Conservation (phyloP, 805 yeast genomes). For the Yamadazyma scolyti region DNA sequence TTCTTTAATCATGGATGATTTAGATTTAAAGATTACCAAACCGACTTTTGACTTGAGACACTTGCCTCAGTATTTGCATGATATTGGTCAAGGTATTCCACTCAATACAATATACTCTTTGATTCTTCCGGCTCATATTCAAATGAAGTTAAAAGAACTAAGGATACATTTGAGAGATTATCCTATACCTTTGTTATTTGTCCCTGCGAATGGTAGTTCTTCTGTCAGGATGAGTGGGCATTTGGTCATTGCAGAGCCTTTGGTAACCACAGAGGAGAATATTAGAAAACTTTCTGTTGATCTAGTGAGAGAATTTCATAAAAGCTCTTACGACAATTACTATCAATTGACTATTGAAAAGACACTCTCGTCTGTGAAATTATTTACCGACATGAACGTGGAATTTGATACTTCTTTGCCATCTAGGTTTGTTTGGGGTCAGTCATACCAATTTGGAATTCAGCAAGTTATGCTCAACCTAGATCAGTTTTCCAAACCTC, state of each 20-base stretch:
- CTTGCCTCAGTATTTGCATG: conserved; percentile 59
- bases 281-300: conserved; percentile 57
- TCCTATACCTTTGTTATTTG: conserved; percentile 76
- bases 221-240: conserved; percentile 50
- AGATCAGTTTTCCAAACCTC: conserved; percentile 86
- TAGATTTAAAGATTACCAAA: conserved; percentile 20
- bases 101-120: conserved; percentile 63
- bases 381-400: conserved; percentile 59
- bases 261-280: conserved; percentile 46
- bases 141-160: conserved; percentile 55
- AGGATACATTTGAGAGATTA: conserved; percentile 77
- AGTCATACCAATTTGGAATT: conserved; percentile 77
- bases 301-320: conserved; percentile 4
- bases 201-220: conserved; percentile 46
- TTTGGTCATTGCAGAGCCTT: conserved; percentile 64
- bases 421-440: conserved; percentile 78
- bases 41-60: conserved; percentile 29
- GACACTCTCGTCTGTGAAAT: conserved; percentile 71
- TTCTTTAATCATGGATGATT: conserved; percentile 23
- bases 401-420: conserved; percentile 53
- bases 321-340: conserved; percentile 15
- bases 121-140: conserved; percentile 59
- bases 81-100: conserved; percentile 83
- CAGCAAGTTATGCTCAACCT: conserved; percentile 74
- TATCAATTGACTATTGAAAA: conserved; percentile 66